Evolutionary conservation across 306 rosid genomes (phyloP), one percentile per base, ranked within the genome.

Genomic region (Dryas alaskensis): DNA sequence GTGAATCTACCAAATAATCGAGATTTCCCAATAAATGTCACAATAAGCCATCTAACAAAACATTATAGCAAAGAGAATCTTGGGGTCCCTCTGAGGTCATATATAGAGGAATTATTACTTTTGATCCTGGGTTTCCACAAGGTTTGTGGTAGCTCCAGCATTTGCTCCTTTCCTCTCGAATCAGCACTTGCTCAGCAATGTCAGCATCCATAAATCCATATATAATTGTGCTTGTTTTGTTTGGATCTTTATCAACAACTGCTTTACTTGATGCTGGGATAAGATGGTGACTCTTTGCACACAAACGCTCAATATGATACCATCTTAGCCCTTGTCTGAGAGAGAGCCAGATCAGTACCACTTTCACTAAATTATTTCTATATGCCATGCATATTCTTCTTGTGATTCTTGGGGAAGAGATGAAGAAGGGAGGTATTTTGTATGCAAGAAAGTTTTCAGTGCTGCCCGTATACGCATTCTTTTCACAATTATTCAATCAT

Each of bases 241-340:
- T 73, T 73, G 81, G 81, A 78, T 81, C 81, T 61, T 73, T 86
- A 46, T 70, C 72, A 45, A 46, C 75, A 76, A 63, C 68, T 52
- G 54, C 84, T 73, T 76, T 53, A 51, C 57, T 77, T 78, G 76
- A 74, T 80, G 52, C 79, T 65, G 67, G 14, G 40, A 77, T 68
- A 63, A 62, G 71, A 82, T 67, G 60, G 74, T 75, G 84, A 80
- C 84, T 61, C 75, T 63, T 48, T 50, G 75, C 88, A 66, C 14
- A 5, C 51, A 64, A 64, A 64, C 6, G 14, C 69, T 64, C 39
- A 16, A 64, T 17, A 1, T 19, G 39, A 64, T 64, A 42, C 37
- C 16, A 64, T 44, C 42, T 40, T 60, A 11, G 65, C 65, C 44
- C 17, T 37, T 37, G 3, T 8, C 13, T 39, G 3, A 4, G 12